Conservation (phyloP, 2,329 filamentous ascomycete species). For the Colletotrichum limetticola region DNA sequence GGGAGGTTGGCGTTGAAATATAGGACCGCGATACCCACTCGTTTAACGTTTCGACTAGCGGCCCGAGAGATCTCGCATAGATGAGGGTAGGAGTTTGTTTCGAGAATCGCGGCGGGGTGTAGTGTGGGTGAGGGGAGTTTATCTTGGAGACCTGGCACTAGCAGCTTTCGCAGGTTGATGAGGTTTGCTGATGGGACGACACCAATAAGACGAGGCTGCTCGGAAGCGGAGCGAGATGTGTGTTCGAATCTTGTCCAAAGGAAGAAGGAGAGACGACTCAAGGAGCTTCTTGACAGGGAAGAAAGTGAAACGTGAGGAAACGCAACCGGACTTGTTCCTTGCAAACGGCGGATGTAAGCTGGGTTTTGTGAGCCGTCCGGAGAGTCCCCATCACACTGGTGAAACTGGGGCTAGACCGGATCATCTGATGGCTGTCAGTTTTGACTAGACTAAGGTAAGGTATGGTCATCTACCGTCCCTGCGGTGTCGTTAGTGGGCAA, state of each 20-base stretch:
- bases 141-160: conserved; percentile 15
- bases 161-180: conserved; percentile 24
- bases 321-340: conserved; percentile 3
- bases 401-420: conserved; percentile 34
- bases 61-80: conserved; percentile 33
- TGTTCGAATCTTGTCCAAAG: background rate
- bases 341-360: conserved; percentile 26
- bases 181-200: background rate
- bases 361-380: conserved; percentile 33
- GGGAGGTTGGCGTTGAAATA: conserved; percentile 29
- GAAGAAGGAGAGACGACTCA: background rate
- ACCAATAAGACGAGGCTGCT: conserved; percentile 12
- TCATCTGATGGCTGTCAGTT: conserved; percentile 33
- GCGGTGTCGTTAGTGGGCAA: conserved; percentile 29
- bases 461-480: conserved; percentile 29
- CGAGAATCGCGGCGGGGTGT: conserved; percentile 20
- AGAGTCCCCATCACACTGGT: conserved; percentile 30
- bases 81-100: conserved; percentile 28
- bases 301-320: conserved; percentile 28
- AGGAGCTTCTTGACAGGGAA: conserved; percentile 26
- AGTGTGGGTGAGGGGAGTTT: conserved; percentile 5
- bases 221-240: conserved; percentile 13
- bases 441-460: conserved; percentile 25
- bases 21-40: conserved; percentile 31
- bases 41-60: conserved; percentile 32